Percentiles rank a stretch among this genome's conserved stretches.
These are phyloP conservation scores for Citrus maxima DNA, from an alignment of 345 rosid genomes.

Conservation along the genomic window DNA sequence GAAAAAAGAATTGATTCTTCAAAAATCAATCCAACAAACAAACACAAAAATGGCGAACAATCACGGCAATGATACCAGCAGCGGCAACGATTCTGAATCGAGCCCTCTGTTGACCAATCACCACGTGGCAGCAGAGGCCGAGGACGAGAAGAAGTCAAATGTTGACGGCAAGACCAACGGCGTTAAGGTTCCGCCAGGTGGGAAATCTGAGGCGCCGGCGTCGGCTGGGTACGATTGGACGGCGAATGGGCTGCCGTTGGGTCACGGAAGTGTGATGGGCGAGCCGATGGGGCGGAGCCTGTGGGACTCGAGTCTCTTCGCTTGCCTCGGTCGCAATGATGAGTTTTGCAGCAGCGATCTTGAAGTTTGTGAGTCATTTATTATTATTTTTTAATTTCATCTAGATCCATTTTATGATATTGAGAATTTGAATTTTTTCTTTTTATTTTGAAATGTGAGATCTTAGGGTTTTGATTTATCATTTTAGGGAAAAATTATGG, in stretches of 20 bases:
- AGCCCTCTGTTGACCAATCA: constrained; percentile 62
- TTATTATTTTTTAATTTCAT: constrained; percentile 6
- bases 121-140: not conserved
- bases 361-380: constrained; percentile 80
- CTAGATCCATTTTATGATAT: not conserved
- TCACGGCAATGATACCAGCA: constrained; percentile 11
- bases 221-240: constrained; percentile 58
- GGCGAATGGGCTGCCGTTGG: constrained; percentile 75
- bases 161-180: constrained; percentile 8
- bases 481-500: not conserved
- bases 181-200: constrained; percentile 15
- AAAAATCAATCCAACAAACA: not conserved
- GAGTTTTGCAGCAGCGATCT: constrained; percentile 98
- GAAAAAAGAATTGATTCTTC: not conserved
- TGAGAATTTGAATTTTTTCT: too few relatives aligned
- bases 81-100: constrained; percentile 42
- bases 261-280: constrained; percentile 77
- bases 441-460: not conserved
- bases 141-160: constrained; percentile 35
- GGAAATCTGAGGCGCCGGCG: not conserved
- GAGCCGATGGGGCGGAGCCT: constrained; percentile 73
- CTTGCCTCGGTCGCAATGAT: constrained; percentile 87
- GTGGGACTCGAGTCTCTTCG: constrained; percentile 67
- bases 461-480: not conserved
- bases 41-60: constrained; percentile 38